Evolutionary conservation across 2,329 filamentous ascomycete species (phyloP).

Genomic region (Alternaria sp.): DNA sequence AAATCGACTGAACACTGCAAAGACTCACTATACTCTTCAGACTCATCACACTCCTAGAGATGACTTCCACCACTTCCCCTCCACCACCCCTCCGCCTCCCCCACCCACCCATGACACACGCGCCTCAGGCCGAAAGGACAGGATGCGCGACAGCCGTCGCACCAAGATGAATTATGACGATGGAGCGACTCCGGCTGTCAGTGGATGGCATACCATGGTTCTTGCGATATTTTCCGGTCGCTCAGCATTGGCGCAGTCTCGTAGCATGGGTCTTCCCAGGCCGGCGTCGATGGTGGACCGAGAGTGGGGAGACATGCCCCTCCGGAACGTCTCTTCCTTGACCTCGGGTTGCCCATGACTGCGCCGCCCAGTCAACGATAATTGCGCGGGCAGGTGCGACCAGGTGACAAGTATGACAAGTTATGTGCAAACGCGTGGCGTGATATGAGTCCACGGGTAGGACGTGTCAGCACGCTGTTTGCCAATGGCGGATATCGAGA

Average conservation of each 20-base stretch:
- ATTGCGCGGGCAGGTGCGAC: neutral
- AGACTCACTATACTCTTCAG: too few species aligned
- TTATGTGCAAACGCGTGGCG: neutral
- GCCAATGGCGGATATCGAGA: neutral
- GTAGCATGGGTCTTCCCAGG: slow-evolving; percentile 16
- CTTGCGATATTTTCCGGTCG: slow-evolving; percentile 18
- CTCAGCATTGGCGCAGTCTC: slow-evolving; percentile 7
- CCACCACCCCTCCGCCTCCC: too few species aligned
- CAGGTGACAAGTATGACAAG: neutral
- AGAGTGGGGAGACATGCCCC: slow-evolving; percentile 13
- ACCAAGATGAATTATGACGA: slow-evolving; percentile 8
- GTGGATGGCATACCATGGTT: slow-evolving; percentile 9
- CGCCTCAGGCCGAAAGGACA: neutral
- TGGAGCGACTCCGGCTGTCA: slow-evolving; percentile 3
- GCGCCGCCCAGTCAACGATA: neutral
- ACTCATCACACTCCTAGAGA: too few species aligned
- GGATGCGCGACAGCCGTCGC: slow-evolving; percentile 8
- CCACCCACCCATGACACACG: neutral
- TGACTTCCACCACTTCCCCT: too few species aligned
- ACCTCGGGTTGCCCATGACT: neutral
- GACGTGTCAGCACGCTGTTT: neutral
- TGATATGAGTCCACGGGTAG: neutral
- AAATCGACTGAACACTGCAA: too few species aligned
- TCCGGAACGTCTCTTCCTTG: neutral
- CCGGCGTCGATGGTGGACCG: slow-evolving; percentile 14